These are phyloP conservation scores for Globisporangium mamillatum DNA, from an alignment of 352 stramenopile genomes.

Conservation along the genomic window DNA sequence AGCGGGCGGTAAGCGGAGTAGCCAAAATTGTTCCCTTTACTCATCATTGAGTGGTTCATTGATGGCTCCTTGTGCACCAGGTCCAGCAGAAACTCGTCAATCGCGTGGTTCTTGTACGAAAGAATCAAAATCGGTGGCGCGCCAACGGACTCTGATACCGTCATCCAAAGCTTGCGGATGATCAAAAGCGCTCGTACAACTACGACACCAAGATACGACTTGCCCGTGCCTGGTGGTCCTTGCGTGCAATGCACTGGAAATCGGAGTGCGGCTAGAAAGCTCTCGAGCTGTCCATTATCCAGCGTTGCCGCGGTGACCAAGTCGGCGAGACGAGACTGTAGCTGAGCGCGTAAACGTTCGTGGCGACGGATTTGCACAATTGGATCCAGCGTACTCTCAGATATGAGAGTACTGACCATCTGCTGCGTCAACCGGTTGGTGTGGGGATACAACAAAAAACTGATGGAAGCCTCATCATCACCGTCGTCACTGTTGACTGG, in stretches of 20 bases:
- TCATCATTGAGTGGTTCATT: constrained; percentile 22
- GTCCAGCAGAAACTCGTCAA: constrained; percentile 84
- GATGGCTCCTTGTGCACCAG: constrained; percentile 54
- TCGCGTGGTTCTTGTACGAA: constrained; percentile 89
- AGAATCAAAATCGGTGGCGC: constrained; percentile 79
- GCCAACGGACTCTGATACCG: constrained; percentile 55
- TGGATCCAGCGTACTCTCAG: constrained; percentile 58
- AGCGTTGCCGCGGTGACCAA: constrained; percentile 58
- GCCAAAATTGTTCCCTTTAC: constrained; percentile 15
- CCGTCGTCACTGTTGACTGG: constrained; percentile 8
- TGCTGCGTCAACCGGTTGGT: not conserved
- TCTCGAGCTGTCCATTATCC: constrained; percentile 67
- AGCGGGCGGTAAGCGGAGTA: constrained; percentile 47
- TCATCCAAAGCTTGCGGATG: constrained; percentile 71
- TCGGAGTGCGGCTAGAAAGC: constrained; percentile 67
- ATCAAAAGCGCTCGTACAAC: constrained; percentile 77
- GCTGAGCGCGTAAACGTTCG: constrained; percentile 22
- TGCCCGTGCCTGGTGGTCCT: constrained; percentile 85
- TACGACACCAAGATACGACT: constrained; percentile 88
- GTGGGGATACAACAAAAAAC: not conserved
- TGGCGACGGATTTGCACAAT: constrained; percentile 82
- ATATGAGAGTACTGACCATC: constrained; percentile 33
- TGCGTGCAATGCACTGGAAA: constrained; percentile 87
- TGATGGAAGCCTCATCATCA: not conserved
- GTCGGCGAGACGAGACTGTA: constrained; percentile 35